Base-by-base conservation (phyloP, 306 rosid genomes). In the Cicer bijugum region DNA sequence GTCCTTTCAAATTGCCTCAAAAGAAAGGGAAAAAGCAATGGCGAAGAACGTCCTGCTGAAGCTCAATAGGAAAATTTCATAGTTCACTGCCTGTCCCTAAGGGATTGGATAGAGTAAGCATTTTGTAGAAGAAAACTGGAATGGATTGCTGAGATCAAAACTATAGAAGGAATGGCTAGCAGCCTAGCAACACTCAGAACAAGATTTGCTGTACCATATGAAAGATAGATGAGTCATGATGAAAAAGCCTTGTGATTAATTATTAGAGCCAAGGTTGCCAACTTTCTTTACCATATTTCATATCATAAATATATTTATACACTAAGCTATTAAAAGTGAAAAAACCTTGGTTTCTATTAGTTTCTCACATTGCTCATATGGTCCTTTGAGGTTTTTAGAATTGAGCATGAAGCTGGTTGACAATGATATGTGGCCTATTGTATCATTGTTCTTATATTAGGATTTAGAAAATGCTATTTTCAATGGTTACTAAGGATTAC, bases 41-140 rank as follows among this genome's bases (percentile, higher is more conserved):
- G 89, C 86, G 99, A 80, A 86, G 99, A 86, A 95, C 97, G 0
- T 95, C 99, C 0, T 88, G 97, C 86, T 95, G 80, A 85, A 53
- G 73, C 85, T 78, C 51, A 79, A 46, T 43, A 37, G 60, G 67
- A 56, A 43, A 60, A 47, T 15, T 23, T 33, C 85, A 69, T 55
- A 61, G 76, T 69, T 75, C 45, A 62, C 52, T 75, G 76, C 82
- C 47, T 62, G 58, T 80, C 80, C 81, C 77, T 0, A 61, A 51
- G 79, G 81, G 62, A 63, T 69, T 76, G 56, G 77, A 77, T 76
- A 38, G 60, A 56, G 69, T 62, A 16, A 38, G 52, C 78, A 61
- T 74, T 60, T 78, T 71, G 56, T 67, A 23, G 57, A 74, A 71
- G 68, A 38, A 44, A 61, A 62, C n/a, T 6, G 76, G 67, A 55